These are phyloP conservation scores for Ulmus americana DNA, from an alignment of 331 rosid species.

Conservation along the genomic window DNA sequence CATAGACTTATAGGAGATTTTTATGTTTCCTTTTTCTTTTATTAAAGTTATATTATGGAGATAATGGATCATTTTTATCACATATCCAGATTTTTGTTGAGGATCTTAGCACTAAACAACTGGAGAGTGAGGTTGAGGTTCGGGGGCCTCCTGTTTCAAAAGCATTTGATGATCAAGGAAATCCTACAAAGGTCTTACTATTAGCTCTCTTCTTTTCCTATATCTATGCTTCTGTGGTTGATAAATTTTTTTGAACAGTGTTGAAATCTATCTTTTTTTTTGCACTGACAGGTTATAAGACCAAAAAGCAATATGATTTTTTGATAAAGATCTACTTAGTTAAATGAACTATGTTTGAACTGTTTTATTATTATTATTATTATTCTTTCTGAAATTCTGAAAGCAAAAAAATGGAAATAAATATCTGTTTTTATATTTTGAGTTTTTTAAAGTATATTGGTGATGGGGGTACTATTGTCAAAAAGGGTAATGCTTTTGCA, in stretches of 20 bases:
- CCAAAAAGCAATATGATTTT: no score
- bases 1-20: not conserved
- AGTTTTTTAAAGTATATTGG: no score
- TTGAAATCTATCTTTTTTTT: no score
- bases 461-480: no score
- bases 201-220: constrained; percentile 11
- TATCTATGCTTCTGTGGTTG: constrained; percentile 6
- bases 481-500: no score
- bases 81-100: constrained; percentile 57
- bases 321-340: no score
- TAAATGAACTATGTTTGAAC: no score
- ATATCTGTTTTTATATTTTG: no score
- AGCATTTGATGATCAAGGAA: constrained; percentile 78
- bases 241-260: not conserved
- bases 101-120: constrained; percentile 61
- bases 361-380: no score
- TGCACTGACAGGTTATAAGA: no score
- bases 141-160: constrained; percentile 94
- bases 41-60: not conserved
- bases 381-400: no score
- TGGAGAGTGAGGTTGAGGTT: constrained; percentile 73
- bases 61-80: constrained; percentile 7
- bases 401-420: no score
- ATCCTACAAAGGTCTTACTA: constrained; percentile 66
- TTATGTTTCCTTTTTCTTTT: not conserved